Conservation (phyloP, 345 rosid species). For the Populus deltoides region DNA sequence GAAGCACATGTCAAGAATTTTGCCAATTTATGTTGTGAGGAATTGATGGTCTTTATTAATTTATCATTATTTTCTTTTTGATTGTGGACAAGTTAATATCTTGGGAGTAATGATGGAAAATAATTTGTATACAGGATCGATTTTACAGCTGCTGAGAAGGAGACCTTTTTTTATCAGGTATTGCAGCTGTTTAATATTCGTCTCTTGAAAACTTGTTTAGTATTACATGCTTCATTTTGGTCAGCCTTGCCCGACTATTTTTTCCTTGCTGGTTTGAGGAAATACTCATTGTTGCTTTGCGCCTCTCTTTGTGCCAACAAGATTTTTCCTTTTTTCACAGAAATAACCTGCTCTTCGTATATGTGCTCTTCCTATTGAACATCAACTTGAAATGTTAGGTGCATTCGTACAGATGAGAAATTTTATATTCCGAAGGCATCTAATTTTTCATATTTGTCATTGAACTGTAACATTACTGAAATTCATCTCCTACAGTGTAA, state of each 20-base stretch:
- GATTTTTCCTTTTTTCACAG: neutral
- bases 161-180: conserved; percentile 82
- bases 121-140: conserved; percentile 65
- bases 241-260: neutral
- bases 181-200: neutral
- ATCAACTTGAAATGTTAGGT: neutral
- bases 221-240: neutral
- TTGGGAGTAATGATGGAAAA: neutral
- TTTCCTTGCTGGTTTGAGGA: neutral
- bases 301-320: neutral
- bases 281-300: neutral
- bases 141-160: conserved; percentile 74
- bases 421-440: neutral
- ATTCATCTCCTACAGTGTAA: neutral
- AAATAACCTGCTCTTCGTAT: neutral
- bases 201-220: neutral
- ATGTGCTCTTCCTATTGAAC: too few relatives aligned
- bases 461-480: neutral
- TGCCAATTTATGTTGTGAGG: neutral
- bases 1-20: neutral
- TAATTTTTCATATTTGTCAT: neutral
- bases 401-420: neutral
- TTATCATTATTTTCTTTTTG: neutral
- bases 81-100: neutral
- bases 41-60: neutral